Conservation (phyloP, 2,329 filamentous ascomycete genomes). For the Aspergillus fumigatus region DNA sequence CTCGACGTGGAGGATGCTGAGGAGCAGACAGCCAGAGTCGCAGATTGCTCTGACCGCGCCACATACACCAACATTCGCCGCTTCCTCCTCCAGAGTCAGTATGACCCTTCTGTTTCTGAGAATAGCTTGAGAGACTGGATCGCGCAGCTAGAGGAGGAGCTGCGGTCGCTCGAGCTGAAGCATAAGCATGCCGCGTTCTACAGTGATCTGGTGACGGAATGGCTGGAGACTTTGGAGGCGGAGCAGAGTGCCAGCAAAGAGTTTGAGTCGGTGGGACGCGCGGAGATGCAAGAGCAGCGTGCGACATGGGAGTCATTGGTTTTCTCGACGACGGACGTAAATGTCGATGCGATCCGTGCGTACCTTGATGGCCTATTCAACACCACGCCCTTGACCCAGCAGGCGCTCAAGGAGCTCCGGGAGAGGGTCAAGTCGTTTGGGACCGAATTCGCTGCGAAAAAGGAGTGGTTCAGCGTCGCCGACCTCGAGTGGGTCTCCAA, state of each 20-base stretch:
- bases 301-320: constrained; percentile 53
- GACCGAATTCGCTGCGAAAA: constrained; percentile 20
- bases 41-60: constrained; percentile 19
- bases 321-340: constrained; percentile 46
- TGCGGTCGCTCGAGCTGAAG: constrained; percentile 50
- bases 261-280: constrained; percentile 48
- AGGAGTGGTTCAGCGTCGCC: constrained; percentile 38
- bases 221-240: constrained; percentile 40
- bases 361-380: constrained; percentile 53
- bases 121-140: constrained; percentile 46
- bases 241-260: constrained; percentile 25
- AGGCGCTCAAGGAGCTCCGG: constrained; percentile 42
- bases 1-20: constrained; percentile 18
- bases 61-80: constrained; percentile 44
- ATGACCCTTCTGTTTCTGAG: constrained; percentile 51
- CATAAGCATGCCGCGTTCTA: constrained; percentile 56
- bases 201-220: constrained; percentile 52
- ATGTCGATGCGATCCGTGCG: constrained; percentile 42
- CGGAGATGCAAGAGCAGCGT: constrained; percentile 52
- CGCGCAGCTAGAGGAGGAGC: constrained; percentile 41
- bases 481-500: constrained; percentile 45
- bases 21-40: constrained; percentile 5
- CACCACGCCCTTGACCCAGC: constrained; percentile 36
- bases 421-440: constrained; percentile 37
- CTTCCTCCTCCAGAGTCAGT: constrained; percentile 50